Evolutionary conservation across 345 rosid genomes (phyloP).

Genomic region (Iberis pinnata): DNA sequence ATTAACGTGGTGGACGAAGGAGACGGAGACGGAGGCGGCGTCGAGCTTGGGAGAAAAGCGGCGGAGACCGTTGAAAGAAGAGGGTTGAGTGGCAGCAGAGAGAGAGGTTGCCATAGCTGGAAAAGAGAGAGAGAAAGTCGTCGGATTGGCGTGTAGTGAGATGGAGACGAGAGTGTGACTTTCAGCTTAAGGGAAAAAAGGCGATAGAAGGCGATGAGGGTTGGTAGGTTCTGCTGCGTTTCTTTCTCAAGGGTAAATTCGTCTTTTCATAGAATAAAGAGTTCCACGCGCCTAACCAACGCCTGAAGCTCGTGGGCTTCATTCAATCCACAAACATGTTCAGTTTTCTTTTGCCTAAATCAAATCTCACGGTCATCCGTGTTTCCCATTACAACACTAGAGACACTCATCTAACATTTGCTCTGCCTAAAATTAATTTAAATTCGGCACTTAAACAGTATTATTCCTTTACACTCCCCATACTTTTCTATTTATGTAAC

Average conservation of each 20-base stretch:
- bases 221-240: conserved; percentile 24
- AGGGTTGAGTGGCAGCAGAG: conserved; percentile 33
- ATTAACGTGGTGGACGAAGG: conserved; percentile 34
- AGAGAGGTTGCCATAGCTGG: conserved; percentile 24
- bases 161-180: conserved; percentile 30
- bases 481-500: too few relatives aligned
- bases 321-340: too few relatives aligned
- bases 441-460: too few relatives aligned
- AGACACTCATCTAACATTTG: too few relatives aligned
- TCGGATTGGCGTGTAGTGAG: conserved; percentile 16
- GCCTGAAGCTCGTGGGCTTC: background rate
- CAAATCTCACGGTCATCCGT: too few relatives aligned
- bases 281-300: background rate
- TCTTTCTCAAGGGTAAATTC: conserved; percentile 5
- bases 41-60: background rate
- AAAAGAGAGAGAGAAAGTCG: conserved; percentile 8
- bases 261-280: background rate
- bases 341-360: too few relatives aligned
- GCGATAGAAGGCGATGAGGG: conserved; percentile 21
- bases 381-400: too few relatives aligned
- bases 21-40: background rate
- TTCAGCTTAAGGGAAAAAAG: background rate
- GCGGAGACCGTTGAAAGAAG: conserved; percentile 32
- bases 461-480: too few relatives aligned
- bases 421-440: too few relatives aligned